Evolutionary conservation across 805 yeast genomes (phyloP).

Genomic region (Saccharomycopsis malanga): DNA sequence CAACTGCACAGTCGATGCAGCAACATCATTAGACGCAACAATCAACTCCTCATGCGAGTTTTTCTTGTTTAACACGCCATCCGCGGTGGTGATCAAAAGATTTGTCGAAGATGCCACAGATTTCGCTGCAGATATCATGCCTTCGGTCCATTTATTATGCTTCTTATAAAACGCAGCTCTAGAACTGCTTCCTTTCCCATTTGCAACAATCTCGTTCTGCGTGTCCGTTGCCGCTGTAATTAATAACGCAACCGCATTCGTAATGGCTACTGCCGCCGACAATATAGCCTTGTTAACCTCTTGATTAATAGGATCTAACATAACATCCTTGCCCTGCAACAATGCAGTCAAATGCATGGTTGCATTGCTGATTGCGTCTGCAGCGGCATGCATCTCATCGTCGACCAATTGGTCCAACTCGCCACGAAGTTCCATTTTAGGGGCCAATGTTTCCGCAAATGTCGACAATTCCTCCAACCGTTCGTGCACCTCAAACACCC

Average conservation of each 20-base stretch:
- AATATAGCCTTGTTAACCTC: conserved; percentile 73
- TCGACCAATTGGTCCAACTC: conserved; percentile 70
- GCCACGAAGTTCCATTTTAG: conserved; percentile 34
- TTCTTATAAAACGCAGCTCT: conserved; percentile 75
- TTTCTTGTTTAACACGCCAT: conserved; percentile 61
- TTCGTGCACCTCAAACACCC: conserved; percentile 70
- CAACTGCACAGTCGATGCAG: conserved; percentile 85
- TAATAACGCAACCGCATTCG: conserved; percentile 66
- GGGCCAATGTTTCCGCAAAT: conserved; percentile 51
- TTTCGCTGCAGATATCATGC: conserved; percentile 81
- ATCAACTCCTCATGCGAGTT: conserved; percentile 75
- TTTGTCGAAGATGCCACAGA: conserved; percentile 81
- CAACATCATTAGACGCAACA: conserved; percentile 87
- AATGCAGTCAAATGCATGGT: conserved; percentile 50
- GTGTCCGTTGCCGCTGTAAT: conserved; percentile 73
- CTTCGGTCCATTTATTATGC: conserved; percentile 91
- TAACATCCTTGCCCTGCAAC: conserved; percentile 41
- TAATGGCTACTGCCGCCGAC: conserved; percentile 71
- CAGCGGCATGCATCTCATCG: conserved; percentile 65
- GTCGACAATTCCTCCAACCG: conserved; percentile 51
- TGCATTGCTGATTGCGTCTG: conserved; percentile 60
- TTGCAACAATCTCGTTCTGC: conserved; percentile 72
- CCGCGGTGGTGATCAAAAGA: conserved; percentile 77
- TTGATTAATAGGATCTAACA: conserved; percentile 47
- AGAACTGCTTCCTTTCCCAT: conserved; percentile 58